Evolutionary conservation across 192 early-diverging fungal genomes (phyloP).

Genomic region (Chytriomyces hyalinus): DNA sequence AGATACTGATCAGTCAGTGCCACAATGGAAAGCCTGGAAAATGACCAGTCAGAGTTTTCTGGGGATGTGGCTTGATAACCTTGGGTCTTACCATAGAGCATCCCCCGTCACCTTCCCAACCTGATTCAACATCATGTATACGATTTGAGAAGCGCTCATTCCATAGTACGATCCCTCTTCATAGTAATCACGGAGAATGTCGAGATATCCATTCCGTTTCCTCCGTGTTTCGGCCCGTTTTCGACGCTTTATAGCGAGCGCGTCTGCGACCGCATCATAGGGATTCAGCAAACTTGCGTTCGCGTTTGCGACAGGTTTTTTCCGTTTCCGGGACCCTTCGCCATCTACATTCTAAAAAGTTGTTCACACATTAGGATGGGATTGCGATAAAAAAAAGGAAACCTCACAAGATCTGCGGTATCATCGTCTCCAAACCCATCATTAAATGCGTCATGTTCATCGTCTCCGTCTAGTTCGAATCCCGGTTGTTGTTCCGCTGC

Average conservation of each 20-base stretch:
- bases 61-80: too few relatives aligned
- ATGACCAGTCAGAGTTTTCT: not conserved
- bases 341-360: not conserved
- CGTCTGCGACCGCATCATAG: not conserved
- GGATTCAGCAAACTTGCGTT: not conserved
- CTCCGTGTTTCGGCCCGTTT: conserved; percentile 49
- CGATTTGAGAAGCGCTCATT: conserved; percentile 70
- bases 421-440: conserved; percentile 26
- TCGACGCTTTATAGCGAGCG: conserved; percentile 10
- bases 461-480: not conserved
- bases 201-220: conserved; percentile 45
- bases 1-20: conserved; percentile 81
- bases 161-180: conserved; percentile 78
- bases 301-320: conserved; percentile 6
- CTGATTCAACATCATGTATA: conserved; percentile 77
- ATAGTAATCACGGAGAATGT: conserved; percentile 78
- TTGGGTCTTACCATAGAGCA: conserved; percentile 71
- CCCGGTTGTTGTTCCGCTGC: not conserved
- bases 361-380: not conserved
- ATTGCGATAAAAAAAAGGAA: not conserved
- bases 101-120: conserved; percentile 73
- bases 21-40: conserved; percentile 75
- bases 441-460: conserved; percentile 41
- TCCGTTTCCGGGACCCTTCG: conserved; percentile 35
- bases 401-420: not conserved